These are phyloP conservation scores for Podaxis rugospora DNA, from an alignment of 768 basidiomycete genomes.

Conservation along the genomic window DNA sequence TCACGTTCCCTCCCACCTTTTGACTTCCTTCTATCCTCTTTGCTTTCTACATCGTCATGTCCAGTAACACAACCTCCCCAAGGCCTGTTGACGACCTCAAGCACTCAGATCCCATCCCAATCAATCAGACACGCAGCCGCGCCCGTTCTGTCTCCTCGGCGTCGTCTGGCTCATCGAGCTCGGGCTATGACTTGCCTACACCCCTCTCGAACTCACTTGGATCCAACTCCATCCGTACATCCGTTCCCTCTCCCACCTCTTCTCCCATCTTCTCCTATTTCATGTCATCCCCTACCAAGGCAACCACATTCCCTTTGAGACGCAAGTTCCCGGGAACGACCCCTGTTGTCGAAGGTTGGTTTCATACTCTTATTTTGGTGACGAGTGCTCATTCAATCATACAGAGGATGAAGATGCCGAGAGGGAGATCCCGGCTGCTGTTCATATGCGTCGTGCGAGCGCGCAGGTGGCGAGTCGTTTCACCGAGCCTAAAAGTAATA, in stretches of 20 bases:
- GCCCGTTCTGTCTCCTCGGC: constrained; percentile 59
- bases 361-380: not conserved
- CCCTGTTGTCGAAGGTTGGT: constrained; percentile 61
- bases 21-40: constrained; percentile 18
- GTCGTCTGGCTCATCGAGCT: constrained; percentile 50
- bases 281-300: constrained; percentile 55
- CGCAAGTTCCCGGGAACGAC: constrained; percentile 46
- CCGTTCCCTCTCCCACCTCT: constrained; percentile 49
- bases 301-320: constrained; percentile 57
- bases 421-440: constrained; percentile 35
- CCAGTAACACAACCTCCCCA: constrained; percentile 27
- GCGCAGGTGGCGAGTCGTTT: constrained; percentile 51
- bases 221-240: constrained; percentile 40
- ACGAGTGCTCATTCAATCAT: not conserved
- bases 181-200: constrained; percentile 48
- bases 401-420: constrained; percentile 33
- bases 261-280: constrained; percentile 75
- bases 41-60: constrained; percentile 23
- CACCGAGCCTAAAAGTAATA: constrained; percentile 29
- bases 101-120: constrained; percentile 66
- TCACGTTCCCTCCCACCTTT: constrained; percentile 15
- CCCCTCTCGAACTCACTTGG: constrained; percentile 41
- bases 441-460: constrained; percentile 61
- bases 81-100: constrained; percentile 23
- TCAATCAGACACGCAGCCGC: constrained; percentile 38